Conservation (phyloP, 176 grass and related monocot species). For the Dendrocalamus sinicus region DNA sequence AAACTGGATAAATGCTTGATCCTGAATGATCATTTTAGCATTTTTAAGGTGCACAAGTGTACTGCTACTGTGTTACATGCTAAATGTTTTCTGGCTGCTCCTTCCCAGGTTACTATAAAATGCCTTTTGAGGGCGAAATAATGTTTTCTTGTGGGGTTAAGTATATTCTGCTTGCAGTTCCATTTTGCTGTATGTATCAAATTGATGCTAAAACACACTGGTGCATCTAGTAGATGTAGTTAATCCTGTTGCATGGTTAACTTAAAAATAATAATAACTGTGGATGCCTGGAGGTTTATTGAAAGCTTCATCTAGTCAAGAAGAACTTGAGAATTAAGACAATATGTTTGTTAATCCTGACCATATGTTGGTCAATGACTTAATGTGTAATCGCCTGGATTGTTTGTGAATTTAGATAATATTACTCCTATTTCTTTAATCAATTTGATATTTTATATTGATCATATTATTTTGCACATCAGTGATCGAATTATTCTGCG, state of each 20-base stretch:
- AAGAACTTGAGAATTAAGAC: neutral
- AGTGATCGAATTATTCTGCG: neutral
- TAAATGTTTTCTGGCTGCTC: neutral
- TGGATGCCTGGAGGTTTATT: neutral
- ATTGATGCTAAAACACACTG: neutral
- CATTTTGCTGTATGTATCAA: conserved; percentile 13
- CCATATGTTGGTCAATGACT: conserved; percentile 3
- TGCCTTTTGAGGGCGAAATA: neutral
- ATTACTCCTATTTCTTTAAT: conserved; percentile 19
- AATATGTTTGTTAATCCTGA: conserved; percentile 26
- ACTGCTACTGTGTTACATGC: neutral
- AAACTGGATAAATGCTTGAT: conserved; percentile 17
- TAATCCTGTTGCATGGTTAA: neutral
- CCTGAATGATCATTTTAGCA: conserved; percentile 7
- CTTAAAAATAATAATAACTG: neutral
- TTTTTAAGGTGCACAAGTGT: conserved; percentile 12
- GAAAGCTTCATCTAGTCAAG: neutral
- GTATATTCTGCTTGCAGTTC: conserved; percentile 15
- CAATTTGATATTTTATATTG: neutral
- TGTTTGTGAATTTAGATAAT: neutral
- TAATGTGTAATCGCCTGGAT: neutral
- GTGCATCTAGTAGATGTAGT: conserved; percentile 7
- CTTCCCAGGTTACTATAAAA: neutral
- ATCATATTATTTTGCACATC: neutral
- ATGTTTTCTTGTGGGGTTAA: neutral